Percentiles rank a stretch among this genome's conserved stretches.
phyloP scores from a whole-genome alignment of 164 flowering plant genomes.

The Akebia trifoliata region DNA sequence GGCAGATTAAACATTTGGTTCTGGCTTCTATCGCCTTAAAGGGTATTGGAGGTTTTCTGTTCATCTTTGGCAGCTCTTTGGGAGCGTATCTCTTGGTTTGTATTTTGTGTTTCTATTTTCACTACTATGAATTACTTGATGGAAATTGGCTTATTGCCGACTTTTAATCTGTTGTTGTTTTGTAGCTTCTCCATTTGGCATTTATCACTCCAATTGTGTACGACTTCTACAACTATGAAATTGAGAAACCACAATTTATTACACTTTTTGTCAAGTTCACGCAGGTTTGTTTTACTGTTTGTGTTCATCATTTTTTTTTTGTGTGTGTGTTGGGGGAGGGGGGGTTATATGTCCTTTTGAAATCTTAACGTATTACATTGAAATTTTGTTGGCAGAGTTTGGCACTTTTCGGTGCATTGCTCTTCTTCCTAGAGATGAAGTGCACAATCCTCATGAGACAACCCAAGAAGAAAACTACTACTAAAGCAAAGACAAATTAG shows the following conservation, averaged over 20 bases:
- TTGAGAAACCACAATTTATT: conserved; percentile 34
- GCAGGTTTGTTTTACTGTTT: conserved; percentile 42
- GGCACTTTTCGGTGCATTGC: conserved; percentile 44
- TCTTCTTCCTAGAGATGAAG: conserved; percentile 45
- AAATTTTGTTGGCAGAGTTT: conserved; percentile 27
- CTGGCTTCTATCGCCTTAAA: conserved; percentile 43
- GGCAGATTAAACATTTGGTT: conserved; percentile 43
- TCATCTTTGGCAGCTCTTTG: conserved; percentile 47
- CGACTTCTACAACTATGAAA: conserved; percentile 59
- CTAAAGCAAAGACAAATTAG: conserved; percentile 34
- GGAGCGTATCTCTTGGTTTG: conserved; percentile 59
- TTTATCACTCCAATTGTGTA: conserved; percentile 40
- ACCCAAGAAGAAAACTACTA: conserved; percentile 27
- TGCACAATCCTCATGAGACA: conserved; percentile 31
- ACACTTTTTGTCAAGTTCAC: conserved; percentile 44
- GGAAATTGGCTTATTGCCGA: no score
- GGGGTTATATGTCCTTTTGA: no score
- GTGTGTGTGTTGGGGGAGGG: no score
- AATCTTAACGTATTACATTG: no score
- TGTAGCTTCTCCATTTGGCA: conserved; percentile 37
- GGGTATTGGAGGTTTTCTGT: conserved; percentile 57
- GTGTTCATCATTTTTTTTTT: no score
- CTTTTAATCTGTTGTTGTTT: no score
- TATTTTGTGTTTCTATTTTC: neutral
- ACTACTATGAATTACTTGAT: no score